Evolutionary conservation across 345 rosid genomes (phyloP).

Genomic region (Eucalyptus victrix): DNA sequence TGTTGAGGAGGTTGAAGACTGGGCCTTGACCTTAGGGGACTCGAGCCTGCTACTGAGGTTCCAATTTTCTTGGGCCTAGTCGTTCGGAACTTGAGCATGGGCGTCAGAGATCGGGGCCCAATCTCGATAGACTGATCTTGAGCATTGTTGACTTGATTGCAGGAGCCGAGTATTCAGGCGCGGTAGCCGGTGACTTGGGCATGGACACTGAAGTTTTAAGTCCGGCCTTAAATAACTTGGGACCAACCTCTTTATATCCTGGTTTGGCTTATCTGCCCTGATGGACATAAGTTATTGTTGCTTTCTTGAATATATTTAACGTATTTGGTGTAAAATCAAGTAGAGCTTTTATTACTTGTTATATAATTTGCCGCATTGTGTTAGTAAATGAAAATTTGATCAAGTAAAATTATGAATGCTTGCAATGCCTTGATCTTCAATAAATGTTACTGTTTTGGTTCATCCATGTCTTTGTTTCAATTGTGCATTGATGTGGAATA

Average conservation of each 20-base stretch:
- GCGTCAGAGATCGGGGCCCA: fast-evolving
- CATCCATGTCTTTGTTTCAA: fast-evolving
- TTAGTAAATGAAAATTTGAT: background rate
- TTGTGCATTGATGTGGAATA: background rate
- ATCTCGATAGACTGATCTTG: too few species aligned
- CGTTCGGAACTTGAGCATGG: fast-evolving
- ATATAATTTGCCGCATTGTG: background rate
- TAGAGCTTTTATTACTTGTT: fast-evolving
- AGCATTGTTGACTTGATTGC: background rate
- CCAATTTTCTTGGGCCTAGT: background rate
- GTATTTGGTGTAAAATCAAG: background rate
- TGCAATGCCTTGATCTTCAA: fast-evolving
- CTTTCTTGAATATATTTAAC: background rate
- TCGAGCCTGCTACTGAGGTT: fast-evolving
- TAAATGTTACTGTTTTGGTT: background rate
- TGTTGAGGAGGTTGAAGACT: background rate
- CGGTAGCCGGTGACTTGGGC: fast-evolving
- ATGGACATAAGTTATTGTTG: background rate
- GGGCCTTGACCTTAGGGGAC: background rate
- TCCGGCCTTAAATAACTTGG: fast-evolving
- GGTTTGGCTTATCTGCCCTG: fast-evolving
- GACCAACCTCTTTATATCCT: background rate
- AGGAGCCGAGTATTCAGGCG: background rate
- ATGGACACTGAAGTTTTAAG: background rate
- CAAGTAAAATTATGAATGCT: background rate